Base-by-base conservation (phyloP, 2,329 filamentous ascomycete genomes). In the Aureobasidium melanogenum region DNA sequence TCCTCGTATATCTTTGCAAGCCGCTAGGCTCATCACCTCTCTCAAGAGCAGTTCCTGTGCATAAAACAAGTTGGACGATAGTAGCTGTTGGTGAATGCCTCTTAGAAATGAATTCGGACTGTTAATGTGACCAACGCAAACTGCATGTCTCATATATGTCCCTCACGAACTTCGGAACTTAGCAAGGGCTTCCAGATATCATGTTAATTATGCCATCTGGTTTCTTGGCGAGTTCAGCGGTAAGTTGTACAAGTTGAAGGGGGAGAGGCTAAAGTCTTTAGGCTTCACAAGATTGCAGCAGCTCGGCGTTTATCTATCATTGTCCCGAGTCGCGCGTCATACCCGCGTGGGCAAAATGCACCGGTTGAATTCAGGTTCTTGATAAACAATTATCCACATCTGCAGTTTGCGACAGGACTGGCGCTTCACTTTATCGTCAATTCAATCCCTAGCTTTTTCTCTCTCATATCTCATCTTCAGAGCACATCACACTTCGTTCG, bases 311-410 rank as follows among this genome's bases (percentile, higher is more conserved):
- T 44, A 26, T 47, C 44, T 24, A 30, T 26, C 43, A 47, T 47
- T 47, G 15, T n/a, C 44, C 46, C 46, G 46, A 50, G n/a, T 8
- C 28, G 22, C 44, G 44, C 46, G 46, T 48, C 26, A 32, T 48
- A 28, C 51, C 41, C 32, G 32, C 32, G 32, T 36, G 32, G 32
- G 30, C 2, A 10, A 8, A 9, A 32, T 15, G 15, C 32, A 36
- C 6, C 30, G 52, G 38, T 39, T 56, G 52, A 56, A 56, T 56
- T 43, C 48, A n/a, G n/a, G 28, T 28, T 36, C 19, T 24, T 54
- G 50, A 34, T 54, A 47, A 57, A 47, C 41, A 57, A 57, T 57
- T 57, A 57, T 46, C 54, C 54, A n/a, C n/a, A 57, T 26, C n/a
- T 36, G 54, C 54, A 38, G n/a, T 56, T 43, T 57, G 54, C 54